Evolutionary conservation across 495 filamentous ascomycete genomes (phyloP).

Genomic region (Lophiostoma macrostomum): DNA sequence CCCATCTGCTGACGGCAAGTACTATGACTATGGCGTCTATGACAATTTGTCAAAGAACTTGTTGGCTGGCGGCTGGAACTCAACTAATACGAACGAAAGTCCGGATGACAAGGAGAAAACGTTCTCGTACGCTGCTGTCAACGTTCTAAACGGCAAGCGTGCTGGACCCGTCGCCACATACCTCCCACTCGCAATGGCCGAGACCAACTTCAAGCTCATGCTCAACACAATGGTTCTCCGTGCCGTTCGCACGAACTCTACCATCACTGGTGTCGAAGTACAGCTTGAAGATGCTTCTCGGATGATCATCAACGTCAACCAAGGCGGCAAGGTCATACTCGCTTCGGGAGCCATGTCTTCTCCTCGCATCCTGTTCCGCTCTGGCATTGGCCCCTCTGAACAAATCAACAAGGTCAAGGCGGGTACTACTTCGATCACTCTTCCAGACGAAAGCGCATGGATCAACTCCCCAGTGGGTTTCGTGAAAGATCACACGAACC

Average conservation of each 20-base stretch:
- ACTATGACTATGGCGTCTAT: conserved; percentile 2
- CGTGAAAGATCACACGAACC: conserved; percentile 6
- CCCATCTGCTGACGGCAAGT: conserved; percentile 3
- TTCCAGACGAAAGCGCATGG: conserved; percentile 3
- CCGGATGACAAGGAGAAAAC: conserved; percentile 1
- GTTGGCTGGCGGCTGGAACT: background rate
- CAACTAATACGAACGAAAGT: background rate
- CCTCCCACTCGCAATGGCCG: background rate
- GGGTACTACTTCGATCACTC: conserved; percentile 3
- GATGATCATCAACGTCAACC: conserved; percentile 7
- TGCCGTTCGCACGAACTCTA: conserved; percentile 1
- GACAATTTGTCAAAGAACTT: background rate
- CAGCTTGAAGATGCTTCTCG: background rate
- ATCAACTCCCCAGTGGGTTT: conserved; percentile 1
- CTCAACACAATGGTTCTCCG: conserved; percentile 10
- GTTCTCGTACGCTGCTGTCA: background rate
- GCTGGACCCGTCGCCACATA: conserved; percentile 9
- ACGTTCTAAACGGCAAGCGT: conserved; percentile 12
- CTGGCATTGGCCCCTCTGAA: conserved; percentile 5
- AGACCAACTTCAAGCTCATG: conserved; percentile 8
- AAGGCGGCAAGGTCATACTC: conserved; percentile 10
- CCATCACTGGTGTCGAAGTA: conserved; percentile 2
- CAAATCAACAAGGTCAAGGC: conserved; percentile 1
- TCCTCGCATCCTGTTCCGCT: conserved; percentile 2
- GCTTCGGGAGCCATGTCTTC: conserved; percentile 5